phyloP scores from a whole-genome alignment of 192 early-diverging fungal species.

The Funneliformis mosseae region DNA sequence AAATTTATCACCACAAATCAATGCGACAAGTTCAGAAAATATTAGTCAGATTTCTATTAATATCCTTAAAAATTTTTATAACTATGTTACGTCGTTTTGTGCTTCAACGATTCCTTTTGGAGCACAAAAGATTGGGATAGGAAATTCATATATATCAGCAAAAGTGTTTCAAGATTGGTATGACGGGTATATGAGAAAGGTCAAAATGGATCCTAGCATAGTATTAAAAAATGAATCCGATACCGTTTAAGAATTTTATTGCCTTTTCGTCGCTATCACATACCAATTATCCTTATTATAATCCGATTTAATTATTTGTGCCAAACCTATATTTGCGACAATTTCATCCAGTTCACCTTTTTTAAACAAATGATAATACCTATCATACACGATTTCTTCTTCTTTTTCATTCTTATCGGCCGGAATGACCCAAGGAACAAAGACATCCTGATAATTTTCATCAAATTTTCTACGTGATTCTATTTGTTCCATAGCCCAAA shows the following conservation, averaged over 20 bases:
- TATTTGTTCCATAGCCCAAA: slow-evolving; percentile 94
- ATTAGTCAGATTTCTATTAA: slow-evolving; percentile 61
- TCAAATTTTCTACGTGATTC: slow-evolving; percentile 81
- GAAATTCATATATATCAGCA: slow-evolving; percentile 18
- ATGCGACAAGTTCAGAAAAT: slow-evolving; percentile 44
- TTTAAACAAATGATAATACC: slow-evolving; percentile 93
- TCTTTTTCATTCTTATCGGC: slow-evolving; percentile 39
- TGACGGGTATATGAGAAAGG: slow-evolving; percentile 25
- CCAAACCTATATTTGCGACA: slow-evolving; percentile 53
- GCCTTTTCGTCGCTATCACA: slow-evolving; percentile 67
- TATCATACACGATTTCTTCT: slow-evolving; percentile 50
- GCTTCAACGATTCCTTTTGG: slow-evolving; percentile 57
- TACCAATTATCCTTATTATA: slow-evolving; percentile 98
- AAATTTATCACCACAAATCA: slow-evolving; percentile 36
- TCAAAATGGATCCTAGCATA: slow-evolving; percentile 27
- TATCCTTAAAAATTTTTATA: slow-evolving; percentile 69
- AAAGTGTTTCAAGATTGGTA: slow-evolving; percentile 35
- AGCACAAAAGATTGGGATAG: slow-evolving; percentile 29
- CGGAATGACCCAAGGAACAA: slow-evolving; percentile 90
- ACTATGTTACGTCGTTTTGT: slow-evolving; percentile 75
- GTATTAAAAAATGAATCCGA: slow-evolving; percentile 23
- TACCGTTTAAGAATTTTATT: background rate
- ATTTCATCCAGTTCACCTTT: slow-evolving; percentile 84
- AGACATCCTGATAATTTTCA: slow-evolving; percentile 77
- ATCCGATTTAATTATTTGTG: slow-evolving; percentile 65